Evolutionary conservation across 768 basidiomycete genomes (phyloP).

Genomic region (Rossbeevera mucosa): DNA sequence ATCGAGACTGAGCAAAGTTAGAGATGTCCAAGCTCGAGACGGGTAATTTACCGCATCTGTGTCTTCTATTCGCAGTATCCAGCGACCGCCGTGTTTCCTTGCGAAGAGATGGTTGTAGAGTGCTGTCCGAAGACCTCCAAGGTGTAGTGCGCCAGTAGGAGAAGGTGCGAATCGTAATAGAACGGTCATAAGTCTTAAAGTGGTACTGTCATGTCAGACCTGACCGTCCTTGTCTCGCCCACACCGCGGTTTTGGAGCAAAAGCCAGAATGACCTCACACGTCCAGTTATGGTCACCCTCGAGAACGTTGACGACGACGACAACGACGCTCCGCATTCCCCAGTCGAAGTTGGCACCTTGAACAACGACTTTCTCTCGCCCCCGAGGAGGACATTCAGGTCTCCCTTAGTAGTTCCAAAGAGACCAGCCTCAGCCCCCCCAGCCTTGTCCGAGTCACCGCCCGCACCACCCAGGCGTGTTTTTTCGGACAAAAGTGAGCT

Average conservation of each 20-base stretch:
- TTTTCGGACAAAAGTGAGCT: conserved; percentile 36
- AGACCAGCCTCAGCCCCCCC: conserved; percentile 25
- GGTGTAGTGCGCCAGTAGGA: conserved; percentile 89
- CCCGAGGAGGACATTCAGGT: conserved; percentile 26
- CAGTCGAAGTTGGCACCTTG: conserved; percentile 17
- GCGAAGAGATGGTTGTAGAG: conserved; percentile 90
- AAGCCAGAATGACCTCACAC: conserved; percentile 25
- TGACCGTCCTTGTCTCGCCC: conserved; percentile 32
- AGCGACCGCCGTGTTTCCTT: conserved; percentile 75
- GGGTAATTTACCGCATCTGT: too few relatives aligned
- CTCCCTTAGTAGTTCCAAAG: conserved; percentile 12
- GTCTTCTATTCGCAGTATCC: conserved; percentile 92
- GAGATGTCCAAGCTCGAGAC: not conserved
- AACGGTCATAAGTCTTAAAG: conserved; percentile 36
- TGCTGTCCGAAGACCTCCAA: conserved; percentile 92
- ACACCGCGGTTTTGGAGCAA: conserved; percentile 26
- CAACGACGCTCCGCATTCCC: conserved; percentile 22
- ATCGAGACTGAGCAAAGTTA: conserved; percentile 53
- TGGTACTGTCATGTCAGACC: conserved; percentile 20
- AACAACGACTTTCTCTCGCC: conserved; percentile 25
- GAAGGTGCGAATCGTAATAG: conserved; percentile 94
- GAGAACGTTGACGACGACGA: conserved; percentile 27
- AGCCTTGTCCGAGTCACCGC: not conserved
- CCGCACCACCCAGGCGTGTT: conserved; percentile 8
- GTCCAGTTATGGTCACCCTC: conserved; percentile 32